These are phyloP conservation scores for Cymbopogon citratus DNA, from an alignment of 176 grass and related monocot genomes.

Conservation along the genomic window DNA sequence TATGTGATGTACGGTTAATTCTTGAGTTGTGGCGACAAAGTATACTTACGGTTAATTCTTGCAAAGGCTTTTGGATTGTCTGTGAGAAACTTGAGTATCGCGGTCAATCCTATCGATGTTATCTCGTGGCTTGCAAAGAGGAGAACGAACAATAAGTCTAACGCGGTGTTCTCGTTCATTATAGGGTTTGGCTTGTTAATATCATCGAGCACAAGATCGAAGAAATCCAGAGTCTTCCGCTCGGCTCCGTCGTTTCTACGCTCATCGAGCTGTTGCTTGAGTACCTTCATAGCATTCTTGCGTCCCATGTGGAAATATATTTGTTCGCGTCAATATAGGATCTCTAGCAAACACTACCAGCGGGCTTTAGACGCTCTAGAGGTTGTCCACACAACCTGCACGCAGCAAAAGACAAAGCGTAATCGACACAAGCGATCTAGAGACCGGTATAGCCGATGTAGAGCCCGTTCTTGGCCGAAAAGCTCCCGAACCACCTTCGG, in stretches of 20 bases:
- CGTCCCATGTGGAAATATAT: constrained; percentile 33
- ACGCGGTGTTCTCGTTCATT: neutral
- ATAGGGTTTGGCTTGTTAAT: neutral
- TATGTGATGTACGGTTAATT: neutral
- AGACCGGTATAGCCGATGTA: too few species aligned
- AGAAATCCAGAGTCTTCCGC: constrained; percentile 24
- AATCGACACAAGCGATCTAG: too few species aligned
- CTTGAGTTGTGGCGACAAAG: neutral
- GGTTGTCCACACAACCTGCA: too few species aligned
- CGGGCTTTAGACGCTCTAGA: too few species aligned
- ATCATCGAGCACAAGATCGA: neutral
- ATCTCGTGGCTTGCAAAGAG: constrained; percentile 57
- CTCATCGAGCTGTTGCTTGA: constrained; percentile 28
- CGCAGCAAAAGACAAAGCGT: too few species aligned
- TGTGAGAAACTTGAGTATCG: neutral
- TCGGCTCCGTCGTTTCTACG: constrained; percentile 12
- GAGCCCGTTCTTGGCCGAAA: too few species aligned
- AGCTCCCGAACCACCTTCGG: too few species aligned
- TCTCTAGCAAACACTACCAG: too few species aligned
- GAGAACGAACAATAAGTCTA: constrained; percentile 25
- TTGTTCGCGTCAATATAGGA: too few species aligned
- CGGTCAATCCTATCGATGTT: constrained; percentile 35
- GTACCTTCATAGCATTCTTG: constrained; percentile 27
- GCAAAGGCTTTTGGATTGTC: constrained; percentile 15
- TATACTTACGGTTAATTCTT: constrained; percentile 40